Evolutionary conservation across 768 basidiomycete genomes (phyloP).

Genomic region (Cyclocybe aegerita): DNA sequence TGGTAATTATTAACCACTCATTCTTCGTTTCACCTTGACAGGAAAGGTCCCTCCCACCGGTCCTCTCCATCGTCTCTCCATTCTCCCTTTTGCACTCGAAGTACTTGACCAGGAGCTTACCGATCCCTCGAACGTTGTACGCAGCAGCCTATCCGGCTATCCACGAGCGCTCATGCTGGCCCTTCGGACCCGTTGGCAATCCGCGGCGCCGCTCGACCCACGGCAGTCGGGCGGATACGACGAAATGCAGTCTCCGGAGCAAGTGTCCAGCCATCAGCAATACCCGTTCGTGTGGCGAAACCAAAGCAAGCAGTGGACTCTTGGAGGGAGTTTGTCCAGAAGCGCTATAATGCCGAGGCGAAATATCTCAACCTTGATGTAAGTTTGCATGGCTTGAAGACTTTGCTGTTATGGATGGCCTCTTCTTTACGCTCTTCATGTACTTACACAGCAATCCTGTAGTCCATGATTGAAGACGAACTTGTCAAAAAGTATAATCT

Average conservation of each 20-base stretch:
- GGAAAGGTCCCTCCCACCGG: conserved; percentile 28
- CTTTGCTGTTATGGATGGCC: conserved; percentile 13
- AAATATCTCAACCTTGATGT: conserved; percentile 85
- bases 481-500: conserved; percentile 72
- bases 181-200: conserved; percentile 59
- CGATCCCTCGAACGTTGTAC: conserved; percentile 31
- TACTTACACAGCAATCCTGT: conserved; percentile 20
- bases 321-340: conserved; percentile 76
- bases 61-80: conserved; percentile 35
- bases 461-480: conserved; percentile 82
- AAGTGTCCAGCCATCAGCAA: conserved; percentile 11
- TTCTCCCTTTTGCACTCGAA: conserved; percentile 33
- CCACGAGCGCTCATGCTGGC: conserved; percentile 33
- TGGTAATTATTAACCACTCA: conserved; percentile 64
- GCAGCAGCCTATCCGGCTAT: conserved; percentile 31
- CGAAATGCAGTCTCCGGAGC: conserved; percentile 49
- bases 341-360: conserved; percentile 66
- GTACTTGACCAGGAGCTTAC: conserved; percentile 34
- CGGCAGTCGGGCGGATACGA: conserved; percentile 52
- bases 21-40: conserved; percentile 27
- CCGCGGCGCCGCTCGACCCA: conserved; percentile 55
- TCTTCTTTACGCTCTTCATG: conserved; percentile 6
- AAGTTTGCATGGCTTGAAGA: conserved; percentile 27
- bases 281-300: conserved; percentile 21
- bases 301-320: conserved; percentile 49